Evolutionary conservation across 2,329 filamentous ascomycete genomes (phyloP), one percentile per base, ranked within the genome.

Genomic region (Geosmithia morbida): DNA sequence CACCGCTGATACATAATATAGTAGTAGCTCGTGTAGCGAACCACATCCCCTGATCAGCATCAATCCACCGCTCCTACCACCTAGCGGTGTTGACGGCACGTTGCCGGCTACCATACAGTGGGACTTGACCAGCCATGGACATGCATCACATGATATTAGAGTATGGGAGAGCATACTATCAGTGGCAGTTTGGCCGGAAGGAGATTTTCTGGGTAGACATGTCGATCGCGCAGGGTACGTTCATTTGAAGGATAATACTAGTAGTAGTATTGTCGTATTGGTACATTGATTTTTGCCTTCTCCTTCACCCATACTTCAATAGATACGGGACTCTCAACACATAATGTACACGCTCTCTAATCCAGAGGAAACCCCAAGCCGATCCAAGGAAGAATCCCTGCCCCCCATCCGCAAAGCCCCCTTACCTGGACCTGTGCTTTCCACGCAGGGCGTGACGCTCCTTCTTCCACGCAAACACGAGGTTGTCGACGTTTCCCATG

Each of bases 401-500:
- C n/a, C n/a, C 33, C 11, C 33, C 33, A 37, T 37, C 14, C 33
- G 13, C 6, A 37, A 3, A 11, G 6, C 33, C 46, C 42, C 18
- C 40, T 26, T 30, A 44, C 20, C 30, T 33, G 19, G n/a, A n/a
- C 14, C 30, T 20, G 19, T 45, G 37, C 22, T 42, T 43, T 7
- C 18, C 41, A 22, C 66, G 57, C 52, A 68, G 57, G 20, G 65
- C 58, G 49, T 63, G 62, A 49, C 66, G 60, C 60, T 69, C 66
- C 63, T 66, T 68, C 61, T 66, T 69, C 67, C 67, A 70, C 11
- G 66, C 65, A 52, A 62, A 63, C 49, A 94, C 87, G 57, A 90
- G 72, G 54, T 84, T 79, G 63, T 94, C 85, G 53, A 95, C 85
- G 57, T 79, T 87, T 51, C 88, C 85, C 67, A 87, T 79, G 66